Conservation (phyloP, 1,284 basidiomycete species). For the Athelia sp. region DNA sequence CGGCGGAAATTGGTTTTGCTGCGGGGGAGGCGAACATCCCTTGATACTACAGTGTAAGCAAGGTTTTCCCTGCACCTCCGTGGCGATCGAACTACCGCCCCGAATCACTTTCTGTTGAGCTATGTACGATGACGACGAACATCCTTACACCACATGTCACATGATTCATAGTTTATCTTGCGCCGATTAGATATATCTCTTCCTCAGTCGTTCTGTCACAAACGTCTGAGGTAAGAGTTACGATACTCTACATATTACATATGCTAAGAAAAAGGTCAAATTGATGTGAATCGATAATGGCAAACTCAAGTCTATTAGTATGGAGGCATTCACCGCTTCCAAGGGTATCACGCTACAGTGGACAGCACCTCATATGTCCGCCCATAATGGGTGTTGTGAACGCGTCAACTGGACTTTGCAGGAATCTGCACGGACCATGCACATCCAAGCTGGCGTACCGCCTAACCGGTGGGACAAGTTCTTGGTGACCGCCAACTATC, state of each 20-base stretch:
- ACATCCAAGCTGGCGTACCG: conserved; percentile 12
- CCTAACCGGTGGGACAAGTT: conserved; percentile 23
- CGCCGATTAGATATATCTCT: too few species aligned
- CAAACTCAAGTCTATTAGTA: conserved; percentile 20
- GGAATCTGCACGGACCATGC: conserved; percentile 18
- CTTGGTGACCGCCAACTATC: conserved; percentile 10
- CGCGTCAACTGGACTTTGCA: conserved; percentile 20
- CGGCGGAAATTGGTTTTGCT: too few species aligned
- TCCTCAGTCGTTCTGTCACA: too few species aligned
- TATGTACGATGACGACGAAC: too few species aligned
- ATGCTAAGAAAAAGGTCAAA: conserved; percentile 11
- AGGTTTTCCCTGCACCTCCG: too few species aligned
- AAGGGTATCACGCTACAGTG: conserved; percentile 11
- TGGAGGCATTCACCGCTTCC: conserved; percentile 15
- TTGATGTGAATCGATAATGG: conserved; percentile 23
- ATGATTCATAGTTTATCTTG: conserved; percentile 14
- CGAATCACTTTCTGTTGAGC: too few species aligned
- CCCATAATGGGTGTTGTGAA: conserved; percentile 22
- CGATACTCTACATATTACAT: too few species aligned
- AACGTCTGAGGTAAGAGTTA: too few species aligned
- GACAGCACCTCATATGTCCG: conserved; percentile 24
- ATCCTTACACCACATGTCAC: too few species aligned
- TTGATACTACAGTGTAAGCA: too few species aligned
- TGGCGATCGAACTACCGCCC: too few species aligned
- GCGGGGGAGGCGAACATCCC: too few species aligned